These are phyloP conservation scores for Colletotrichum liriopes DNA, from an alignment of 2,329 filamentous ascomycete species.

Conservation along the genomic window DNA sequence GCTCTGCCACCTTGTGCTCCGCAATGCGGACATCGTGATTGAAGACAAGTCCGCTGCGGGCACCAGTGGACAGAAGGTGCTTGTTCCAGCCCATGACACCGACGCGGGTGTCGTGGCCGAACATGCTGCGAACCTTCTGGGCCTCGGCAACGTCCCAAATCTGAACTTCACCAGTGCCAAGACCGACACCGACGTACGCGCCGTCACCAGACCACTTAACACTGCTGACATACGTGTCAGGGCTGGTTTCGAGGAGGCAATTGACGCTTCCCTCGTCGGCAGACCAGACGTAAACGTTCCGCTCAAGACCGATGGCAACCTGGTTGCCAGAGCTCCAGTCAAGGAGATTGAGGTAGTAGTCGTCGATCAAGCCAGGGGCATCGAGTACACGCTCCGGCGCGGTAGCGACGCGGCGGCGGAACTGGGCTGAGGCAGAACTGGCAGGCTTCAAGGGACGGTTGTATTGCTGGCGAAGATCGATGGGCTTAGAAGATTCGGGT, in stretches of 20 bases:
- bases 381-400: slow-evolving; percentile 97
- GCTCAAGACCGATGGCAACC: slow-evolving; percentile 96
- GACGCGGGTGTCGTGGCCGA: slow-evolving; percentile 95
- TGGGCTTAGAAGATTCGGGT: slow-evolving; percentile 98
- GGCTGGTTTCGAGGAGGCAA: slow-evolving; percentile 87
- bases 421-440: slow-evolving; percentile 83
- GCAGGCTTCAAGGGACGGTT: slow-evolving; percentile 92
- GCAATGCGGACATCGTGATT: slow-evolving; percentile 99
- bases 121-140: slow-evolving; percentile 98
- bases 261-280: slow-evolving; percentile 92
- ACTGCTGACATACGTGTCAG: slow-evolving; percentile 96
- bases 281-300: slow-evolving; percentile 98
- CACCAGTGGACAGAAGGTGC: slow-evolving; percentile 95
- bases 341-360: slow-evolving; percentile 98
- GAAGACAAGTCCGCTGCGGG: slow-evolving; percentile 94
- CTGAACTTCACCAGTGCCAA: slow-evolving; percentile 96
- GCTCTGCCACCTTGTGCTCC: slow-evolving; percentile 97
- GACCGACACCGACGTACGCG: slow-evolving; percentile 94
- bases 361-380: slow-evolving; percentile 94
- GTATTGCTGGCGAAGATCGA: slow-evolving; percentile 97
- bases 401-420: slow-evolving; percentile 91
- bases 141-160: slow-evolving; percentile 99
- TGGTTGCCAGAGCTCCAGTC: slow-evolving; percentile 99
- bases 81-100: slow-evolving; percentile 99
- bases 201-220: slow-evolving; percentile 99